Percentiles rank a stretch among this genome's conserved stretches.
Conservation (phyloP, 805 yeast species). For the Candida arabinofermentans region DNA sequence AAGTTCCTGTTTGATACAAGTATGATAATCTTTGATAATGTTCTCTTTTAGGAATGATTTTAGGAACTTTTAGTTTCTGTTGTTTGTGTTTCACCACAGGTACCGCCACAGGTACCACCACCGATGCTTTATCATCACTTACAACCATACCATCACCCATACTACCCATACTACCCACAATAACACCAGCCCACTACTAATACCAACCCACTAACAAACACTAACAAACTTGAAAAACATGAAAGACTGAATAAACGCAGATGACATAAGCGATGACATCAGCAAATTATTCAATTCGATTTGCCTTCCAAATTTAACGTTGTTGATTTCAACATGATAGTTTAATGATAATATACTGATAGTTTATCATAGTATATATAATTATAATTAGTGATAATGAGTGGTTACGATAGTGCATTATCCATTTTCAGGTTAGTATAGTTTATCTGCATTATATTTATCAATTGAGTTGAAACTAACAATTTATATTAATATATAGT, state of each 20-base stretch:
- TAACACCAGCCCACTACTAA: too few relatives aligned
- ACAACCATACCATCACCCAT: too few relatives aligned
- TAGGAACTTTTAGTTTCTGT: conserved; percentile 31
- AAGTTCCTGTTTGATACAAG: conserved; percentile 51
- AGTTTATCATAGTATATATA: neutral
- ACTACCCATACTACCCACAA: too few relatives aligned
- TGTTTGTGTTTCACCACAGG: neutral
- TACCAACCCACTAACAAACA: too few relatives aligned
- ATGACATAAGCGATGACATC: too few relatives aligned
- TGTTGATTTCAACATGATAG: too few relatives aligned
- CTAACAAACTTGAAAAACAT: too few relatives aligned
- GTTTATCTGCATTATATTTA: conserved; percentile 28
- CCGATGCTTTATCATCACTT: too few relatives aligned
- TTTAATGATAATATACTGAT: too few relatives aligned
- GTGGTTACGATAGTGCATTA: conserved; percentile 98
- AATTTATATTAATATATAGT: conserved; percentile 32
- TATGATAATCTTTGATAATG: conserved; percentile 57
- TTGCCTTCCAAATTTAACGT: too few relatives aligned
- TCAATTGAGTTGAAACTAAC: neutral
- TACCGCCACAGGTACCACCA: neutral
- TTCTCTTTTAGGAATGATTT: conserved; percentile 47
- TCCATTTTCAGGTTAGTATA: conserved; percentile 86
- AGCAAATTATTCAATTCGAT: too few relatives aligned
- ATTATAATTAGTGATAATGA: conserved; percentile 48
- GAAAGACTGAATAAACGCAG: too few relatives aligned